phyloP scores from a whole-genome alignment of 106 monocot species.

The Allium fistulosum region DNA sequence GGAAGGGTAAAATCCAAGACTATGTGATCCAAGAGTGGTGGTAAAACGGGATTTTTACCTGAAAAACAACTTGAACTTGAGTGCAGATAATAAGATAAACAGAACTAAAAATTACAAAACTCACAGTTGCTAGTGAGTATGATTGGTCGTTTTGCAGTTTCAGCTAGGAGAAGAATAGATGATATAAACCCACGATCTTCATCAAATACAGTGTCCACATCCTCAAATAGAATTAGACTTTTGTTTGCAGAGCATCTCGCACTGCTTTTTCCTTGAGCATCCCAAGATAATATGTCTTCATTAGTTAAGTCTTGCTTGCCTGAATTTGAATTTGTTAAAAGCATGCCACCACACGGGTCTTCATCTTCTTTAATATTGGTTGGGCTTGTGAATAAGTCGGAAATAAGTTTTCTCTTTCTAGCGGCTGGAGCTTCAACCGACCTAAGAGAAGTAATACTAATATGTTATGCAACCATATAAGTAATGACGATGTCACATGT shows the following conservation, averaged over 20 bases:
- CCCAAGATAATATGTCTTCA: not conserved
- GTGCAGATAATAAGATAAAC: constrained; percentile 1
- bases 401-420: constrained; percentile 13
- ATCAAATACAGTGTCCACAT: constrained; percentile 87
- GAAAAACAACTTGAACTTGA: constrained; percentile 4
- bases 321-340: constrained; percentile 12
- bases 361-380: constrained; percentile 15
- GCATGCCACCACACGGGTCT: constrained; percentile 11
- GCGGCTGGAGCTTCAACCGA: constrained; percentile 26
- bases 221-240: constrained; percentile 88
- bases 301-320: not conserved
- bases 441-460: constrained; percentile 27
- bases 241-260: constrained; percentile 39
- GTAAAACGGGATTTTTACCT: constrained; percentile 75
- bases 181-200: constrained; percentile 88
- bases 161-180: constrained; percentile 75
- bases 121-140: constrained; percentile 93
- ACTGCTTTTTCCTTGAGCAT: constrained; percentile 10
- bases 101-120: constrained; percentile 1
- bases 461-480: too few species aligned
- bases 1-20: constrained; percentile 62
- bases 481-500: too few species aligned
- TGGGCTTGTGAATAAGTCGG: constrained; percentile 9
- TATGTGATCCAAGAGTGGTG: constrained; percentile 33
- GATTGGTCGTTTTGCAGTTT: constrained; percentile 85